Percentiles rank a stretch among this genome's conserved stretches.
Evolutionary conservation across 257 asterid species (phyloP).

Genomic region (Hygrophila difformis): DNA sequence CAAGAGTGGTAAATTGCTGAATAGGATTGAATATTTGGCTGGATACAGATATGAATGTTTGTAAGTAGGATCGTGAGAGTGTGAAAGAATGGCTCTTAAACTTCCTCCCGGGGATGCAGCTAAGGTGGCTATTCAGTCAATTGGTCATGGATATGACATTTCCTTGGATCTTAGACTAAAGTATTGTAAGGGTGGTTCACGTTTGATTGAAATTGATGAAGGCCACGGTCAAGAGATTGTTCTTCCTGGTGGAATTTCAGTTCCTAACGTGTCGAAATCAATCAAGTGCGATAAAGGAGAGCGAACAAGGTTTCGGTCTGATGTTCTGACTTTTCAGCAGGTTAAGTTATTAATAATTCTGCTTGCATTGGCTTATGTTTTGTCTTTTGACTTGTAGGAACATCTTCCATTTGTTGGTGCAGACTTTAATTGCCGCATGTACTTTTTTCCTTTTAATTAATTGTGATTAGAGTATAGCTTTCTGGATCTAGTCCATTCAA

Average conservation of each 20-base stretch:
- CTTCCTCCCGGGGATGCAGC: constrained; percentile 86
- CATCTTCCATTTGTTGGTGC: too few relatives aligned
- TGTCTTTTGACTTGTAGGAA: not conserved
- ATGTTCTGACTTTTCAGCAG: constrained; percentile 87
- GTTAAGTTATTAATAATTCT: constrained; percentile 27
- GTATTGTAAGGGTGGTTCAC: constrained; percentile 80
- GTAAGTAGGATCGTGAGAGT: constrained; percentile 6
- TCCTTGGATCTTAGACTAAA: constrained; percentile 82
- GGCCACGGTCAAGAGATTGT: constrained; percentile 66
- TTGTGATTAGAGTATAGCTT: too few relatives aligned
- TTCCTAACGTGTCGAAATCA: constrained; percentile 65
- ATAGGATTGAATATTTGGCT: constrained; percentile 5
- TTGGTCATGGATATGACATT: constrained; percentile 90
- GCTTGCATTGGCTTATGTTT: not conserved
- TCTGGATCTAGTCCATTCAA: too few relatives aligned
- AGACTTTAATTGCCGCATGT: too few relatives aligned
- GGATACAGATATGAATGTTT: constrained; percentile 7
- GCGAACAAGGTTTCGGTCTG: constrained; percentile 81
- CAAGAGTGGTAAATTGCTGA: constrained; percentile 6
- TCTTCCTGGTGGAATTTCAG: constrained; percentile 73
- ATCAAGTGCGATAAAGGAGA: constrained; percentile 98
- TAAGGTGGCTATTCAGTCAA: constrained; percentile 72
- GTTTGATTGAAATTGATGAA: constrained; percentile 74
- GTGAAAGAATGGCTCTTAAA: constrained; percentile 63
- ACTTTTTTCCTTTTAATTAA: too few relatives aligned